Evolutionary conservation across 371 early-diverging fungal genomes (phyloP).

Genomic region (Rhizopus delemar): DNA sequence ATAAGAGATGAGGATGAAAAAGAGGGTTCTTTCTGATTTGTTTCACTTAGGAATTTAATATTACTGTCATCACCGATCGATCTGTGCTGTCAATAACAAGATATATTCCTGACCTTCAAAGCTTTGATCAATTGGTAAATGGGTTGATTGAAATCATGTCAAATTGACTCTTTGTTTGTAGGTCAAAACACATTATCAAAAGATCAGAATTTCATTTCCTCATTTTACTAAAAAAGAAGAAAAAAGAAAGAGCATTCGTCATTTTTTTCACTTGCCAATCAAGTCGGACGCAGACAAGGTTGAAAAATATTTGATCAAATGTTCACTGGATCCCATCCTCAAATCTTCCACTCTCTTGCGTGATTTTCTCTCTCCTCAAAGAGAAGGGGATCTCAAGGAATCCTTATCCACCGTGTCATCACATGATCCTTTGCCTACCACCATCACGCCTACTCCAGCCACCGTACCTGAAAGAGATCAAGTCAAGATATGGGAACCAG

Average conservation of each 20-base stretch:
- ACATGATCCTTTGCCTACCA: constrained; percentile 2
- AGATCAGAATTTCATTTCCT: constrained; percentile 49
- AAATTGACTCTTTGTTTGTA: constrained; percentile 8
- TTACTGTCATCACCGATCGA: constrained; percentile 54
- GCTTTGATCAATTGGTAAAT: constrained; percentile 61
- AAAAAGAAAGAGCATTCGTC: constrained; percentile 41
- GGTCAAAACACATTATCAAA: constrained; percentile 47
- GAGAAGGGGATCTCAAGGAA: constrained; percentile 39
- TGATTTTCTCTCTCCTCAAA: constrained; percentile 52
- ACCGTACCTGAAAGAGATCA: background rate
- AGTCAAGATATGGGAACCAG: constrained; percentile 5
- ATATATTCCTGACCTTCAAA: constrained; percentile 61
- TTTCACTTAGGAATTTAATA: constrained; percentile 40
- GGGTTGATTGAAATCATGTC: no score
- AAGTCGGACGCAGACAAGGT: constrained; percentile 50
- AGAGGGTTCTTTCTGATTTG: background rate
- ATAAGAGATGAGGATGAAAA: background rate
- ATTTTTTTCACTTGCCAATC: constrained; percentile 23
- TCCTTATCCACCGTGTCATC: background rate
- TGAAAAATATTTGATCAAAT: constrained; percentile 44
- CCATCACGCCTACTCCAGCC: constrained; percentile 4
- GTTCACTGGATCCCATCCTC: constrained; percentile 34
- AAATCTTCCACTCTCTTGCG: constrained; percentile 40
- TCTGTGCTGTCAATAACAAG: constrained; percentile 51
- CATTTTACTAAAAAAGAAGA: constrained; percentile 32